A percentile compares a stretch with the other conserved stretches of the same genome.
Evolutionary conservation across 495 filamentous ascomycete genomes (phyloP).

Genomic region (Parathielavia hyrcaniae): DNA sequence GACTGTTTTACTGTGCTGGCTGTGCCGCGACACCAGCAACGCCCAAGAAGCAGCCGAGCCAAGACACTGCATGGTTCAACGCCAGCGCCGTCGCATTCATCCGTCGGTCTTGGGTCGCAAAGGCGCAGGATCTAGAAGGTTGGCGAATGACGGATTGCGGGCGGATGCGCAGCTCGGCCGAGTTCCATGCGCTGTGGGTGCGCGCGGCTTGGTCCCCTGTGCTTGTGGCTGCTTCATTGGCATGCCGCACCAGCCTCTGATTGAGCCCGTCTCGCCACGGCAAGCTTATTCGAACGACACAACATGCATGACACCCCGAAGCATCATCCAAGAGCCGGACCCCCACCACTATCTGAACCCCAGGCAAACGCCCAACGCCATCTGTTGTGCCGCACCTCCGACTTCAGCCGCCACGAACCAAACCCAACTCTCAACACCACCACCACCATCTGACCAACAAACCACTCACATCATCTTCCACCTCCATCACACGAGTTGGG

Average conservation of each 20-base stretch:
- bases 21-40: slow-evolving; percentile 9
- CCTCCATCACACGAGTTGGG: background rate
- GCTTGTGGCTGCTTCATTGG: slow-evolving; percentile 20
- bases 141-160: slow-evolving; percentile 8
- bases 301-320: slow-evolving; percentile 9
- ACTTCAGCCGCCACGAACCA: slow-evolving; percentile 8
- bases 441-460: background rate
- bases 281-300: slow-evolving; percentile 23
- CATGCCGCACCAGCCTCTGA: slow-evolving; percentile 13
- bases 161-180: slow-evolving; percentile 11
- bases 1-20: background rate
- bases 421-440: no score
- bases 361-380: slow-evolving; percentile 6
- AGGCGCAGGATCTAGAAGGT: slow-evolving; percentile 1
- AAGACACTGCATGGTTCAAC: slow-evolving; percentile 1
- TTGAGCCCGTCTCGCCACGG: slow-evolving; percentile 10
- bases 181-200: background rate
- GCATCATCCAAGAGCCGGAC: background rate
- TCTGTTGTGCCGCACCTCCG: slow-evolving; percentile 3
- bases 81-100: background rate
- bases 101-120: background rate
- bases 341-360: slow-evolving; percentile 5
- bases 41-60: background rate
- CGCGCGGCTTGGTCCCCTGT: slow-evolving; percentile 10
- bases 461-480: slow-evolving; percentile 1